These are phyloP conservation scores for Durio zibethinus DNA, from an alignment of 345 rosid species.

Conservation along the genomic window DNA sequence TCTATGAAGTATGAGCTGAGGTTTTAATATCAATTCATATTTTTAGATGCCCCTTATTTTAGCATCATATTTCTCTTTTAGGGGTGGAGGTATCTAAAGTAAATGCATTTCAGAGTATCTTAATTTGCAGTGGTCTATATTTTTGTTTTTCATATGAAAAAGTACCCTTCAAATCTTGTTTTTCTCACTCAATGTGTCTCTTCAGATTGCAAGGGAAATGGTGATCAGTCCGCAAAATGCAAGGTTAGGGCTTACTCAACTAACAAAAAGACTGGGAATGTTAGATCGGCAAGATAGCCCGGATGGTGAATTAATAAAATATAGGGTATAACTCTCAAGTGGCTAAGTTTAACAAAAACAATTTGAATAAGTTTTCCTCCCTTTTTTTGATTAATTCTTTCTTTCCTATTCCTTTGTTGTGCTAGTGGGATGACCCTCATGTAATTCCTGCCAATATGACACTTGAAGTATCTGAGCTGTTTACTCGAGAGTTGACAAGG, in stretches of 20 bases:
- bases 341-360: not conserved
- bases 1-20: not conserved
- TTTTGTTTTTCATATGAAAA: not conserved
- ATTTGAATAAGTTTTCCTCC: not conserved
- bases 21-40: not conserved
- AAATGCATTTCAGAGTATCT: not conserved
- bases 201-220: conserved; percentile 96
- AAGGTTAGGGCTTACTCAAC: conserved; percentile 63
- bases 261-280: conserved; percentile 77
- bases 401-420: conserved; percentile 11
- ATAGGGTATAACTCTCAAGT: conserved; percentile 53
- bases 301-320: conserved; percentile 71
- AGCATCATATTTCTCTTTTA: not conserved
- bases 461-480: conserved; percentile 86
- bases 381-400: conserved; percentile 2
- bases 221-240: conserved; percentile 93
- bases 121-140: not conserved
- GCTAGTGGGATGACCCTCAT: conserved; percentile 89
- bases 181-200: conserved; percentile 17
- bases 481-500: conserved; percentile 82
- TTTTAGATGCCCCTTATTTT: not conserved
- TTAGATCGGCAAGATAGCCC: conserved; percentile 67
- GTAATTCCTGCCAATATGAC: conserved; percentile 88
- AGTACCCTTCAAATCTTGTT: not conserved
- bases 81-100: not conserved